These are phyloP conservation scores for Dactylellina drechsleri DNA, from an alignment of 2,329 filamentous ascomycete genomes.

Conservation along the genomic window DNA sequence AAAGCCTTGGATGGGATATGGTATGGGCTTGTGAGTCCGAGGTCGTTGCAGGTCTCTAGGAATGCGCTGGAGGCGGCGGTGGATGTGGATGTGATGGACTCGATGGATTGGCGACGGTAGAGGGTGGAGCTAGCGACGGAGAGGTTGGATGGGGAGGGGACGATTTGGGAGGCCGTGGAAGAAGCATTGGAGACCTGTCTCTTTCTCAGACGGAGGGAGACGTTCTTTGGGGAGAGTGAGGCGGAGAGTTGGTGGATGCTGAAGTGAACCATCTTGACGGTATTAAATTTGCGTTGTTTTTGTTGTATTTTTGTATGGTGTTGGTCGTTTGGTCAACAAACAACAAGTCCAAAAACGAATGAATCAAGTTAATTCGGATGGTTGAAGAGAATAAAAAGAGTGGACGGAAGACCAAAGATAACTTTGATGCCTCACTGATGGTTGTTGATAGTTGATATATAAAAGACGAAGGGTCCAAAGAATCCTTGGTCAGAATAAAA, in stretches of 20 bases:
- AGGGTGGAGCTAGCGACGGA: conserved; percentile 52
- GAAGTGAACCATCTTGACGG: conserved; percentile 51
- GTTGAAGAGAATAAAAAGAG: conserved; percentile 30
- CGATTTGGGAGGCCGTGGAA: conserved; percentile 37
- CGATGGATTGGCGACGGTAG: conserved; percentile 50
- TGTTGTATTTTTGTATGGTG: conserved; percentile 43
- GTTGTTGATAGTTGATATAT: conserved; percentile 30
- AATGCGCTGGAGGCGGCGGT: conserved; percentile 52
- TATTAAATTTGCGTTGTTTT: conserved; percentile 21
- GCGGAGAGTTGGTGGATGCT: conserved; percentile 53
- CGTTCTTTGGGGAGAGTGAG: conserved; percentile 52
- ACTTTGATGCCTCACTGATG: conserved; percentile 28
- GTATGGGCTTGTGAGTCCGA: conserved; percentile 52
- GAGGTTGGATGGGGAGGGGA: conserved; percentile 47
- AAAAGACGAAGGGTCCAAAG: conserved; percentile 39
- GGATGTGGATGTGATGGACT: conserved; percentile 49
- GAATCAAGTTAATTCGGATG: neutral
- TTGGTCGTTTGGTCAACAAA: conserved; percentile 47
- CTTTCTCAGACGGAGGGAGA: conserved; percentile 44
- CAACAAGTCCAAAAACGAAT: conserved; percentile 27
- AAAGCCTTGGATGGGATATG: conserved; percentile 33
- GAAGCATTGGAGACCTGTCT: conserved; percentile 52
- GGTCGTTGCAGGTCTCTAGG: conserved; percentile 43
- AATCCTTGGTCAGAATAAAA: conserved; percentile 26
- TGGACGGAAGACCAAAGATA: conserved; percentile 47